phyloP scores from a whole-genome alignment of 768 basidiomycete genomes.

The Mycena sanguinolenta region DNA sequence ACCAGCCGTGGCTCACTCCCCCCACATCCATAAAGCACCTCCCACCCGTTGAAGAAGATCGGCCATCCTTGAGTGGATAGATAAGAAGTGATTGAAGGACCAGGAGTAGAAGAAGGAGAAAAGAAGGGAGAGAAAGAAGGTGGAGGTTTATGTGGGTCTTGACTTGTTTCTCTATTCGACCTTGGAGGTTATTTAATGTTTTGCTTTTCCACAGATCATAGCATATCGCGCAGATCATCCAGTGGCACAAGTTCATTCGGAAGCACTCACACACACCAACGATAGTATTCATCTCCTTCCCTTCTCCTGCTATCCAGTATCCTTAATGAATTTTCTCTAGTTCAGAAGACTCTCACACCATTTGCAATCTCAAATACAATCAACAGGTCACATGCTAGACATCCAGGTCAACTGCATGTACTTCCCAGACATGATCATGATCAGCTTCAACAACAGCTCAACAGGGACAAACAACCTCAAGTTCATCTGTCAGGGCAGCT shows the following conservation, averaged over 20 bases:
- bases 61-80: constrained; percentile 33
- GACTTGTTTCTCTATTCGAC: constrained; percentile 41
- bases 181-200: not conserved
- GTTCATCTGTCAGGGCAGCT: constrained; percentile 78
- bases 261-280: constrained; percentile 89
- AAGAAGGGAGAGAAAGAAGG: constrained; percentile 66
- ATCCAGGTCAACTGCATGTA: constrained; percentile 80
- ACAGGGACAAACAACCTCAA: constrained; percentile 88
- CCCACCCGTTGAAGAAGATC: constrained; percentile 21
- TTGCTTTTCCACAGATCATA: constrained; percentile 68
- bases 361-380: constrained; percentile 83
- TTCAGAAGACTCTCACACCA: constrained; percentile 89
- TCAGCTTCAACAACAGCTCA: constrained; percentile 84
- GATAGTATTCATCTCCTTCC: constrained; percentile 83
- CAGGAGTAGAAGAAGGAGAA: constrained; percentile 54
- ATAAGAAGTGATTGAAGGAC: constrained; percentile 33
- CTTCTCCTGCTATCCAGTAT: not conserved
- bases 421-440: constrained; percentile 79
- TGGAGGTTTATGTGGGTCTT: constrained; percentile 83
- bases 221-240: constrained; percentile 85
- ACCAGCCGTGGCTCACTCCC: constrained; percentile 29
- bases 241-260: constrained; percentile 86
- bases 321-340: not conserved
- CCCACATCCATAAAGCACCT: not conserved
- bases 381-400: constrained; percentile 84